Conservation (phyloP, 352 stramenopile genomes). For the Aphanomyces astaci region DNA sequence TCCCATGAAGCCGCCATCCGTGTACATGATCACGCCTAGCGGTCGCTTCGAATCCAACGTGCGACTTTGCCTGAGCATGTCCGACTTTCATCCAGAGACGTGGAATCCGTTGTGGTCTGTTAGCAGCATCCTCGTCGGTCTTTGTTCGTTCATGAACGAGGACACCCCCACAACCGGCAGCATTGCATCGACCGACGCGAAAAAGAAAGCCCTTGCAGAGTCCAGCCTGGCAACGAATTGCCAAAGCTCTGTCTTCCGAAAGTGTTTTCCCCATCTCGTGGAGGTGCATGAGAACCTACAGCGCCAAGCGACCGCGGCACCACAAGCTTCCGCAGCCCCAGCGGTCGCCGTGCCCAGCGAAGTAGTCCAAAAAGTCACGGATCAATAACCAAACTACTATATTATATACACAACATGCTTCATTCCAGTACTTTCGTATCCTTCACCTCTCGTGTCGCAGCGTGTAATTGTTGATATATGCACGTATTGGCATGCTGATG, state of each 20-base stretch:
- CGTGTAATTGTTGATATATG: too few species aligned
- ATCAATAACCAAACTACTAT: too few species aligned
- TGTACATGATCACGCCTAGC: constrained; percentile 93
- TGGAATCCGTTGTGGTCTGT: constrained; percentile 98
- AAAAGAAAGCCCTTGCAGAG: constrained; percentile 38
- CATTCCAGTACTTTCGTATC: too few species aligned
- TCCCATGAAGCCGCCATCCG: constrained; percentile 91
- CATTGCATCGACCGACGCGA: constrained; percentile 74
- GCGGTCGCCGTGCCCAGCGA: too few species aligned
- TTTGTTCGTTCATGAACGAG: constrained; percentile 91
- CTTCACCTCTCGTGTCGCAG: too few species aligned
- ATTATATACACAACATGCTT: too few species aligned
- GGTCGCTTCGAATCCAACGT: constrained; percentile 93
- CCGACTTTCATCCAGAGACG: constrained; percentile 92
- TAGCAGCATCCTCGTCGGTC: constrained; percentile 90
- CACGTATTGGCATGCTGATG: too few species aligned
- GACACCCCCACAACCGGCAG: constrained; percentile 79
- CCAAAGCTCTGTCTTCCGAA: constrained; percentile 70
- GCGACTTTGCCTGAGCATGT: constrained; percentile 93
- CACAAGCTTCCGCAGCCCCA: too few species aligned
- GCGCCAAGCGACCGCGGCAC: constrained; percentile 5
- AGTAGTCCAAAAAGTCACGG: too few species aligned
- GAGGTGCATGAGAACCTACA: constrained; percentile 56
- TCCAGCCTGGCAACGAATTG: constrained; percentile 82
- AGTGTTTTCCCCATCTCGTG: constrained; percentile 86